Percentiles rank a stretch among this genome's conserved stretches.
These are phyloP conservation scores for Diospyros lotus DNA, from an alignment of 148 eudicot species.

Conservation along the genomic window DNA sequence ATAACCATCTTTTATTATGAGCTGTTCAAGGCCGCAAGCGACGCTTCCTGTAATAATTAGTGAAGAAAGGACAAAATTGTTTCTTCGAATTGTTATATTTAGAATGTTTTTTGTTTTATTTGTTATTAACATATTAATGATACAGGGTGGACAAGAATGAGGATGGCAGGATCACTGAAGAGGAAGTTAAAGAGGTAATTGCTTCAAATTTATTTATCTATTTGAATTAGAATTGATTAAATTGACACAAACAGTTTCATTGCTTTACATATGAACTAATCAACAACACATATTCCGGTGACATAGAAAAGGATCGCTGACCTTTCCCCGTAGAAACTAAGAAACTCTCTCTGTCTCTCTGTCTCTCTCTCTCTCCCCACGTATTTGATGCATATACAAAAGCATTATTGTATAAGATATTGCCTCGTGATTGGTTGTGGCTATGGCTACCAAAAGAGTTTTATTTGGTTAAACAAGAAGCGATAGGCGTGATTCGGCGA, in stretches of 20 bases:
- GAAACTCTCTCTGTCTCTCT: too few relatives aligned
- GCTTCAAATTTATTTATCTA: neutral
- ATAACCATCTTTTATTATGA: neutral
- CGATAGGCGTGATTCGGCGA: conserved; percentile 22
- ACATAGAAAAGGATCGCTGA: neutral
- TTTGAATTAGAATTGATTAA: neutral
- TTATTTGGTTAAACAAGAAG: conserved; percentile 11
- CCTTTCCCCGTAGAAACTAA: neutral
- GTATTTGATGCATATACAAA: too few relatives aligned
- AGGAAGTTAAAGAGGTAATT: conserved; percentile 87
- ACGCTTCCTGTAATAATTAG: neutral
- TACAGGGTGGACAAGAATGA: conserved; percentile 95
- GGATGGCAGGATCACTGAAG: conserved; percentile 72
- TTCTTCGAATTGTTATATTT: neutral
- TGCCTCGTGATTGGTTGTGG: neutral
- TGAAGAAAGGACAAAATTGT: neutral
- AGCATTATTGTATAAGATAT: too few relatives aligned
- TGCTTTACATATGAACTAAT: neutral
- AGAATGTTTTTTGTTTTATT: neutral
- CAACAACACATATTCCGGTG: neutral
- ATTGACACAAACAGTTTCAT: neutral
- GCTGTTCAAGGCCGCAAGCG: too few relatives aligned
- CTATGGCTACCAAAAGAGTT: neutral
- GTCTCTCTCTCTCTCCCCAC: too few relatives aligned
- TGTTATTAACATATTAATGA: too few relatives aligned